phyloP scores from a whole-genome alignment of 2,329 filamentous ascomycete species.

The Lomentospora prolificans region DNA sequence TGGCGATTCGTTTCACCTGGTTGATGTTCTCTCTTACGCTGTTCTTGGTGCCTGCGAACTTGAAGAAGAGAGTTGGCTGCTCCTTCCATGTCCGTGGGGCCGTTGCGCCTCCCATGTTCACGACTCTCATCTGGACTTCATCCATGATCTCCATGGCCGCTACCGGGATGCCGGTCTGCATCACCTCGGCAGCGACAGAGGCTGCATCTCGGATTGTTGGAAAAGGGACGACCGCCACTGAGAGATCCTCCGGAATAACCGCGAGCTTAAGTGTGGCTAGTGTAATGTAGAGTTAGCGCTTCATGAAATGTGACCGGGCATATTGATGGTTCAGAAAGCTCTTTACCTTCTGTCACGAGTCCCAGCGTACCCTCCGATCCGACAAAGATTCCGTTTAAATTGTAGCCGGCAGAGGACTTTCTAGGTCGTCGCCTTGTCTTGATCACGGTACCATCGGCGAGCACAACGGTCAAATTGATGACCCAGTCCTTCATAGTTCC shows the following conservation, averaged over 20 bases:
- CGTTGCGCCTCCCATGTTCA: constrained; percentile 65
- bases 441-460: constrained; percentile 68
- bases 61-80: constrained; percentile 71
- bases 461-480: constrained; percentile 70
- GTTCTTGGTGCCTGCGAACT: constrained; percentile 69
- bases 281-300: background rate
- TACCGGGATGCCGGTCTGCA: constrained; percentile 63
- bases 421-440: constrained; percentile 70
- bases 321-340: background rate
- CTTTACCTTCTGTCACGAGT: constrained; percentile 60
- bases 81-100: constrained; percentile 63
- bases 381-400: constrained; percentile 70
- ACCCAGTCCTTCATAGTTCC: constrained; percentile 87
- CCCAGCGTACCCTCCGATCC: constrained; percentile 76
- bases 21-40: constrained; percentile 71
- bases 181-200: constrained; percentile 62
- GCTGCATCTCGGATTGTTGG: constrained; percentile 68
- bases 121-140: constrained; percentile 75
- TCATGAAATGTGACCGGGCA: too few species aligned
- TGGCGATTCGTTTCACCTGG: constrained; percentile 58
- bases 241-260: constrained; percentile 64
- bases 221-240: constrained; percentile 72
- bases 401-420: constrained; percentile 76
- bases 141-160: constrained; percentile 82
- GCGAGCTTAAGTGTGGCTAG: constrained; percentile 67